phyloP scores from a whole-genome alignment of 192 early-diverging fungal genomes.

The Entomortierella lignicola region DNA sequence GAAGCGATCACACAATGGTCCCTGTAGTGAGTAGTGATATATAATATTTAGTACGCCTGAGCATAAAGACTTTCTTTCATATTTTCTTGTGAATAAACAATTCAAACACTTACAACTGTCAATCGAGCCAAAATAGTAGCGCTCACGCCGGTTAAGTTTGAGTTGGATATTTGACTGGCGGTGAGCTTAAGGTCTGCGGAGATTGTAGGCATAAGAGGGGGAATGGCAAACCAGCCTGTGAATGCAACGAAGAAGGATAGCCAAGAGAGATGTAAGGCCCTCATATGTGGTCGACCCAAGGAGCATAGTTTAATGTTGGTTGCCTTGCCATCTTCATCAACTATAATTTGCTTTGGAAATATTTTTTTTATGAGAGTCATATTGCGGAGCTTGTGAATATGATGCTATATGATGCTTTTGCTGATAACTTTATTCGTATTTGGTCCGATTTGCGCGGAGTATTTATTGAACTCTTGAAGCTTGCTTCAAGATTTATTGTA shows the following conservation, averaged over 20 bases:
- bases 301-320: conserved; percentile 50
- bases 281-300: conserved; percentile 50
- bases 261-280: conserved; percentile 54
- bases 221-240: conserved; percentile 70
- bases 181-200: conserved; percentile 63
- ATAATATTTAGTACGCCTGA: neutral
- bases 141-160: conserved; percentile 65
- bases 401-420: neutral
- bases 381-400: neutral
- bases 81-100: neutral
- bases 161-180: conserved; percentile 49
- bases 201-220: conserved; percentile 68
- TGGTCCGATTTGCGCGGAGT: neutral
- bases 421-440: neutral
- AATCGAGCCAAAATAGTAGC: conserved; percentile 70
- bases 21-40: conserved; percentile 46
- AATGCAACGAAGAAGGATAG: conserved; percentile 58
- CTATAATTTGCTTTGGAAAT: conserved; percentile 30
- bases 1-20: conserved; percentile 56
- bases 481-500: neutral
- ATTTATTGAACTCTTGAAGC: neutral
- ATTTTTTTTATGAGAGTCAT: conserved; percentile 28
- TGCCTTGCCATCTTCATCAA: conserved; percentile 52
- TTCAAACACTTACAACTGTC: conserved; percentile 21
- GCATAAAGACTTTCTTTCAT: no score